Evolutionary conservation across 345 rosid genomes (phyloP), one percentile per base, ranked within the genome.

Genomic region (Cardamine occulta): DNA sequence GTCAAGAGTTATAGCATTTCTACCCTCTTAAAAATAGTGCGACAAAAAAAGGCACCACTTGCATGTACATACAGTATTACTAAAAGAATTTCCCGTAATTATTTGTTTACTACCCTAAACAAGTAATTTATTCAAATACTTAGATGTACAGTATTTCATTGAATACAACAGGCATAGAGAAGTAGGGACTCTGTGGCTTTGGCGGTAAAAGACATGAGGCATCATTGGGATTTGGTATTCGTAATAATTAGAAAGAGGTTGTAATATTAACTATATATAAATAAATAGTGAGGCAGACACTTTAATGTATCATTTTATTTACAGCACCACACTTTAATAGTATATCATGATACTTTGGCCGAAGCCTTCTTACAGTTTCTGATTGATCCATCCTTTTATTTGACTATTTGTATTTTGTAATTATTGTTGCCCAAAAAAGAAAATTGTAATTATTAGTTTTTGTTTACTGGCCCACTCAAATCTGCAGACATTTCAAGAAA

Each of bases 181-280:
- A 26, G 11, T 7, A 35, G 44, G 19, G 64, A 75, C 48, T 42
- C 10, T 56, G 62, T 63, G 44, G 75, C 47, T 63, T 28, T 56
- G 47, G 72, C 71, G 80, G 67, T 65, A 77, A 70, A 64, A 77
- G 80, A 78, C 34, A 64, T 57, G 80, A 23, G 29, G 15, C 7
- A 28, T 56, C 77, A 59, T 78, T 8, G 81, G 73, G 73, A 78
- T 78, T 78, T 78, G 81, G 8, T 49, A 56, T 17, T 65, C 39
- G 57, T 77, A 57, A 65, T 71, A 57, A 71, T 71, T 72, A 77
- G 73, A 63, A 55, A 77, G 80, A 77, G 4, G 28, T 48, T 8
- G 77, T 48, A 71, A 45, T 45, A 71, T 71, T 71, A 13, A 44
- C 15, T 29, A 70, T 60, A n/a, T 15, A 39, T 12, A 63, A 23